Percentiles rank a stretch among this genome's conserved stretches.
Conservation (phyloP, 225 moss, liverwort and hornwort genomes). For the Marchantia polymorpha region DNA sequence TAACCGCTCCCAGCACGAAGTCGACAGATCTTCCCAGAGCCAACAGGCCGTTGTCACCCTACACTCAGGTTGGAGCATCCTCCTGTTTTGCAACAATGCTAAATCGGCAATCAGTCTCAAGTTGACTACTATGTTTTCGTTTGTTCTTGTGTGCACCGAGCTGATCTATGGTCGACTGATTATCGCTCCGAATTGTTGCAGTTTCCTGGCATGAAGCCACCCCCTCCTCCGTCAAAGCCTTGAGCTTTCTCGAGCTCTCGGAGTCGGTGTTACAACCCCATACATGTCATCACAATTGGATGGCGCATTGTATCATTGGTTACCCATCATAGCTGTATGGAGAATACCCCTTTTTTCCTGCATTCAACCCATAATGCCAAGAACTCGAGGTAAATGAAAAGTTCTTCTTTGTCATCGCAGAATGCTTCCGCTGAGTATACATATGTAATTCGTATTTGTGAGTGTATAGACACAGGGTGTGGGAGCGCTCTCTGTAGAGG, state of each 20-base stretch:
- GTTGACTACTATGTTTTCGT: neutral
- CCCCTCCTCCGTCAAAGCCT: conserved; percentile 43
- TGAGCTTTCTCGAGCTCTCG: conserved; percentile 31
- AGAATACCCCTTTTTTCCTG: neutral
- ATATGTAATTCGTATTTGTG: conserved; percentile 3
- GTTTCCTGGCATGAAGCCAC: conserved; percentile 54
- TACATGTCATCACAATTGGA: conserved; percentile 7
- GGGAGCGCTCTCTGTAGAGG: conserved; percentile 2
- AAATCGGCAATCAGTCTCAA: no score
- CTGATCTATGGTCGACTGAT: neutral
- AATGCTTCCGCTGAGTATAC: conserved; percentile 1
- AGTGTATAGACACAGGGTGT: conserved; percentile 13
- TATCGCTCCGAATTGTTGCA: conserved; percentile 26
- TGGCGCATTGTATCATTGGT: conserved; percentile 15
- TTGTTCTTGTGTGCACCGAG: no score
- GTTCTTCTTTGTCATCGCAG: neutral
- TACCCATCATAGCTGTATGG: neutral
- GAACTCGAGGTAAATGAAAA: neutral
- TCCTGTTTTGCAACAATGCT: neutral
- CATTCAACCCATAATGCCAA: neutral
- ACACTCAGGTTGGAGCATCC: conserved; percentile 32
- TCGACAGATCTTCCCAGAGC: conserved; percentile 37
- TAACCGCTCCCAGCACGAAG: conserved; percentile 18
- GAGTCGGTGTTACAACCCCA: neutral
- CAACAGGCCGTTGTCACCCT: conserved; percentile 44